Conservation (phyloP, 2,329 filamentous ascomycete genomes). For the Fusarium fujikuroi region DNA sequence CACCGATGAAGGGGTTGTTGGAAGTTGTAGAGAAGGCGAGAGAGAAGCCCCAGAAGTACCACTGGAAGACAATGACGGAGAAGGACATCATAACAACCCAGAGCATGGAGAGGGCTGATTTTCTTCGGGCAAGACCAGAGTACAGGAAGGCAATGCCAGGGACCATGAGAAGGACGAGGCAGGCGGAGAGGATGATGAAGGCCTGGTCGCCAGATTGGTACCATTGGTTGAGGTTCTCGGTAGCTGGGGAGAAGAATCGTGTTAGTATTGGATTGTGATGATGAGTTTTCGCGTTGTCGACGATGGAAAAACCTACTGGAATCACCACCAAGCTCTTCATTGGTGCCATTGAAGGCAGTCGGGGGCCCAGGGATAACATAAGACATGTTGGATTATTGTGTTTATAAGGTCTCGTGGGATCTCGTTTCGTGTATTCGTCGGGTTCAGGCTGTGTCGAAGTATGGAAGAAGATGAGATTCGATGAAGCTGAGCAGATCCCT, state of each 20-base stretch:
- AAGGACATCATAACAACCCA: conserved; percentile 97
- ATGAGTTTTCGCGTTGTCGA: background rate
- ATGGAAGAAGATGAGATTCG: background rate
- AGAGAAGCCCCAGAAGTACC: conserved; percentile 99
- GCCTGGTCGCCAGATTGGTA: conserved; percentile 91
- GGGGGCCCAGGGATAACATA: conserved; percentile 70
- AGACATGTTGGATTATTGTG: conserved; percentile 59
- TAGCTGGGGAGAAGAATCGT: conserved; percentile 60
- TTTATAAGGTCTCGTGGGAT: background rate
- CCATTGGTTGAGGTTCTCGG: conserved; percentile 95
- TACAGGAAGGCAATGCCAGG: conserved; percentile 98
- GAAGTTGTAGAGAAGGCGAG: conserved; percentile 86
- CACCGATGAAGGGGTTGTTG: conserved; percentile 90
- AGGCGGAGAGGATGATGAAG: conserved; percentile 88
- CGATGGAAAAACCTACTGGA: conserved; percentile 68
- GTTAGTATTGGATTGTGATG: conserved; percentile 6
- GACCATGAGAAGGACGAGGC: conserved; percentile 96
- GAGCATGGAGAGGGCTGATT: conserved; percentile 96
- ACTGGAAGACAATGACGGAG: conserved; percentile 94
- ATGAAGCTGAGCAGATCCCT: conserved; percentile 3
- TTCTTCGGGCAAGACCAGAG: conserved; percentile 95
- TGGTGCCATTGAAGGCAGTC: conserved; percentile 70
- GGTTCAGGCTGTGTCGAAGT: background rate
- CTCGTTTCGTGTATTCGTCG: conserved; percentile 19
- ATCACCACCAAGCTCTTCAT: conserved; percentile 76